Evolutionary conservation across 805 yeast genomes (phyloP).

Genomic region (Metschnikowia anglica): DNA sequence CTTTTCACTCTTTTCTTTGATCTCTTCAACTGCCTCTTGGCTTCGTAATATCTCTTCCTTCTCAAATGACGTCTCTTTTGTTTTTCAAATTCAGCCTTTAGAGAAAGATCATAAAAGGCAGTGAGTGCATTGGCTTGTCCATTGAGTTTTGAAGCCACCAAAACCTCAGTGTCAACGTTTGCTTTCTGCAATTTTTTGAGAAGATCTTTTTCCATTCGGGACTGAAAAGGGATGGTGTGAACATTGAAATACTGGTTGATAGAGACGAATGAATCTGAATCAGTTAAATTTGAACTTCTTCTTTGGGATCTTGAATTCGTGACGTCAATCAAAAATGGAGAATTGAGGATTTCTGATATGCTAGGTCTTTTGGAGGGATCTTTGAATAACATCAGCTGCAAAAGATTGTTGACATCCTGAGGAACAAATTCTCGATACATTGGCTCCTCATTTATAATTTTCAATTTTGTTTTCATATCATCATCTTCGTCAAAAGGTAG

Average conservation of each 20-base stretch:
- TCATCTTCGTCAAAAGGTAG: conserved; percentile 93
- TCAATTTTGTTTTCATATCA: conserved; percentile 56
- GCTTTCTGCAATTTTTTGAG: conserved; percentile 57
- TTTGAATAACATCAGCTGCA: conserved; percentile 59
- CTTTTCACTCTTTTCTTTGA: conserved; percentile 38
- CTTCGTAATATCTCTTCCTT: conserved; percentile 34
- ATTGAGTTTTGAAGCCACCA: conserved; percentile 56
- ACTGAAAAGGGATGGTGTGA: conserved; percentile 46
- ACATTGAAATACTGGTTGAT: conserved; percentile 39
- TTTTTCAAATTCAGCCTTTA: conserved; percentile 49
- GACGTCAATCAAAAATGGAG: conserved; percentile 34
- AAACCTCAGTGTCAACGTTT: conserved; percentile 61
- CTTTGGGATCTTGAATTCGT: conserved; percentile 24
- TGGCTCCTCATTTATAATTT: conserved; percentile 69
- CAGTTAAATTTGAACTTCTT: conserved; percentile 23
- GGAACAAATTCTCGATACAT: conserved; percentile 48
- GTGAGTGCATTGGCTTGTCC: conserved; percentile 68
- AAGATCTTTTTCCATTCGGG: conserved; percentile 61
- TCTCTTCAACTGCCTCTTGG: conserved; percentile 30
- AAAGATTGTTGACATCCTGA: conserved; percentile 48
- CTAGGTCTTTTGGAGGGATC: conserved; percentile 63
- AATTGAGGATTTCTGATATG: conserved; percentile 37
- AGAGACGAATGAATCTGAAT: conserved; percentile 35
- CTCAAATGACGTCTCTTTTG: conserved; percentile 34
- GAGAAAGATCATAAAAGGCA: conserved; percentile 69